A percentile compares a stretch with the other conserved stretches of the same genome.
Evolutionary conservation across 345 rosid genomes (phyloP).

Genomic region (Eucalyptus guilfoylei): DNA sequence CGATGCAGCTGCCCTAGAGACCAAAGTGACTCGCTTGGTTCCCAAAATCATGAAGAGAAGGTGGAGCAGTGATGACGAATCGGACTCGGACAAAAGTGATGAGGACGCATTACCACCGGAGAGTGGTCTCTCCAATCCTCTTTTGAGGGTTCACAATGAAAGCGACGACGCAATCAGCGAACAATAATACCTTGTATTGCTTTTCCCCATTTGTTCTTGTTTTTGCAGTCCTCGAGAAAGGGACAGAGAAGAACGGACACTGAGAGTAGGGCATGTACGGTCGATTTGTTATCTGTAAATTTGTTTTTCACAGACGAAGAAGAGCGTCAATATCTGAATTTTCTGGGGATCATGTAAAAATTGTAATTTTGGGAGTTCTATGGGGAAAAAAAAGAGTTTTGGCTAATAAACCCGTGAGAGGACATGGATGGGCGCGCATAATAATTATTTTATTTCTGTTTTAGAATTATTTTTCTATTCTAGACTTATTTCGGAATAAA

Average conservation of each 20-base stretch:
- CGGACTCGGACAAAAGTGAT: background rate
- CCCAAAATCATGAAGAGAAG: constrained; percentile 76
- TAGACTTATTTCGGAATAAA: too few relatives aligned
- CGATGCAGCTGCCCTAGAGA: constrained; percentile 27
- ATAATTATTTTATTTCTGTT: too few relatives aligned
- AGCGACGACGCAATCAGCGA: background rate
- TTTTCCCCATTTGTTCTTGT: background rate
- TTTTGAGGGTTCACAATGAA: background rate
- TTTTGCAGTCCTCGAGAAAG: background rate
- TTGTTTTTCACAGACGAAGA: background rate
- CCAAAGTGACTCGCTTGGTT: constrained; percentile 53
- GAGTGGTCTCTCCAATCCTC: background rate
- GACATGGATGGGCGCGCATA: background rate
- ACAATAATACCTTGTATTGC: background rate
- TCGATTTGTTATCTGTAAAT: background rate
- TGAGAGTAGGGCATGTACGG: background rate
- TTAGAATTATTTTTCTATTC: too few relatives aligned
- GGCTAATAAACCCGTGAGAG: background rate
- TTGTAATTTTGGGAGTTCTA: background rate
- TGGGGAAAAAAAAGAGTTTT: background rate
- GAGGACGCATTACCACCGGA: background rate
- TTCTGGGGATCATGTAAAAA: background rate
- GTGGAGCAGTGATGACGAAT: constrained; percentile 59
- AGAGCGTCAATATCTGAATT: background rate
- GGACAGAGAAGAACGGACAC: background rate